A percentile compares a stretch with the other conserved stretches of the same genome.
These are phyloP conservation scores for Colletotrichum abscissum DNA, from an alignment of 2,329 filamentous ascomycete species.

Conservation along the genomic window DNA sequence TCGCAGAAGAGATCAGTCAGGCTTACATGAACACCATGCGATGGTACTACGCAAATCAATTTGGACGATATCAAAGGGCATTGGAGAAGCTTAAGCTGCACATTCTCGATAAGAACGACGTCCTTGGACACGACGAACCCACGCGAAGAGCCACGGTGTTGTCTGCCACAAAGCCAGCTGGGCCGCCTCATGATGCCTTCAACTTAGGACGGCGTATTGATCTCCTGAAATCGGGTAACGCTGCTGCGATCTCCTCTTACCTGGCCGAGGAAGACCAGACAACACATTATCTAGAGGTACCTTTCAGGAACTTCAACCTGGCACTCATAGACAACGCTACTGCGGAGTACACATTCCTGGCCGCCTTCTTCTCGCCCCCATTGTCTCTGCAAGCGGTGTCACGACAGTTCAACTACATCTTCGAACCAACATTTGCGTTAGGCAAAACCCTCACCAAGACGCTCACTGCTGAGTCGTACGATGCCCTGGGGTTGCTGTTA, in stretches of 20 bases:
- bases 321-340: conserved; percentile 94
- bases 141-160: conserved; percentile 72
- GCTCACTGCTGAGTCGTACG: conserved; percentile 80
- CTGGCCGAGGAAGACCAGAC: conserved; percentile 90
- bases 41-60: conserved; percentile 96
- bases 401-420: conserved; percentile 87
- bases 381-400: conserved; percentile 82
- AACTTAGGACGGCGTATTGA: conserved; percentile 89
- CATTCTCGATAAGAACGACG: conserved; percentile 82
- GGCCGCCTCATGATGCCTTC: conserved; percentile 84
- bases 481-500: conserved; percentile 88
- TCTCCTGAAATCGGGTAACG: conserved; percentile 78
- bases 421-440: conserved; percentile 88
- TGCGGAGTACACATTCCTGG: conserved; percentile 94
- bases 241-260: conserved; percentile 85
- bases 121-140: conserved; percentile 82
- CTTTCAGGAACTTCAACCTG: conserved; percentile 95
- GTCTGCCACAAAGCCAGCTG: conserved; percentile 61
- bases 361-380: conserved; percentile 86
- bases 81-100: conserved; percentile 89
- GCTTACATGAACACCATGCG: conserved; percentile 99
- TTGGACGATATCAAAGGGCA: conserved; percentile 86
- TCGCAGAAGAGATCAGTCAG: conserved; percentile 89
- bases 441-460: conserved; percentile 81
- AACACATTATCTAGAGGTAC: conserved; percentile 87